Percentiles rank a stretch among this genome's conserved stretches.
phyloP scores from a whole-genome alignment of 306 rosid genomes.

The Ormosia emarginata region DNA sequence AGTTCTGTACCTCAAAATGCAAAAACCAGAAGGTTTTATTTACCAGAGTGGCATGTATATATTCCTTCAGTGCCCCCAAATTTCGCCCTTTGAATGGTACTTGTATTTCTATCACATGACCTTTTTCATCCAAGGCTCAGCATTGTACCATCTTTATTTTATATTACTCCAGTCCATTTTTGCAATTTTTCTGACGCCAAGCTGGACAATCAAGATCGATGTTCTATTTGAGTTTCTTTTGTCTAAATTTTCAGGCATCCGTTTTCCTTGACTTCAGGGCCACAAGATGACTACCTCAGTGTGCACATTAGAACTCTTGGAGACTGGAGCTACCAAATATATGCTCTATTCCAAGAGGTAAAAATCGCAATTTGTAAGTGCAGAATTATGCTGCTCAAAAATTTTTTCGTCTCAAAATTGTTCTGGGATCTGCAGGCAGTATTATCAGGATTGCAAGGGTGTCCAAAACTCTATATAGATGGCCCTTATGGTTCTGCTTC shows the following conservation, averaged over 20 bases:
- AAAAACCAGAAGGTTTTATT: constrained; percentile 73
- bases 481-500: constrained; percentile 90
- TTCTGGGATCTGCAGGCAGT: constrained; percentile 41
- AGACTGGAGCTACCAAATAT: constrained; percentile 79
- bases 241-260: constrained; percentile 73
- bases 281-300: constrained; percentile 73
- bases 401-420: background rate
- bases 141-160: background rate
- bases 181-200: background rate
- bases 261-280: constrained; percentile 89
- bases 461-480: constrained; percentile 75
- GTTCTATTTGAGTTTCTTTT: constrained; percentile 16
- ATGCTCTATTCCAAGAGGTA: constrained; percentile 81
- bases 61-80: constrained; percentile 87
- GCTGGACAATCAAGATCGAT: background rate
- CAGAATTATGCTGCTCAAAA: background rate
- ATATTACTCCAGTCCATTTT: background rate
- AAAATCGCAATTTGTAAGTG: background rate
- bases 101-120: background rate
- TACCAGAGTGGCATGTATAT: constrained; percentile 87
- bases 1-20: constrained; percentile 72
- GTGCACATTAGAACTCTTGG: constrained; percentile 85
- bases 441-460: constrained; percentile 33
- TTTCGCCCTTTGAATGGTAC: constrained; percentile 82
- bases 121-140: background rate